phyloP scores from a whole-genome alignment of 805 yeast species.

The Starmerella lactis-condensi region DNA sequence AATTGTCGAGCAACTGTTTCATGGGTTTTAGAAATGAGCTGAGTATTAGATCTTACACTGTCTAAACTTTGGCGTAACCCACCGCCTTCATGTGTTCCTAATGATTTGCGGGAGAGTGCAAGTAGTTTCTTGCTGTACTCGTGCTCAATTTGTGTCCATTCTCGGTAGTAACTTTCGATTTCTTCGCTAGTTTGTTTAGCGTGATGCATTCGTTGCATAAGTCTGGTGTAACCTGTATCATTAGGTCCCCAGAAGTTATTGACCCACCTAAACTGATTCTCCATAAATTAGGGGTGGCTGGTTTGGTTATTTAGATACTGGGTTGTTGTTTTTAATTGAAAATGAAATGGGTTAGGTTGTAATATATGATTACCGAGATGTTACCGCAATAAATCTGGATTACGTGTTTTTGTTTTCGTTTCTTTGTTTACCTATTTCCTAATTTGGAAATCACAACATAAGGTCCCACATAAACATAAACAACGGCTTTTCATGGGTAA shows the following conservation, averaged over 20 bases:
- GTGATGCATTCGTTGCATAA: conserved; percentile 39
- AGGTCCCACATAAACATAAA: too few species aligned
- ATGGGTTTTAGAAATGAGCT: conserved; percentile 40
- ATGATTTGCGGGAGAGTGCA: conserved; percentile 31
- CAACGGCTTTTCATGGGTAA: too few species aligned
- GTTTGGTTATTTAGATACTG: not conserved
- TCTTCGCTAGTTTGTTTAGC: conserved; percentile 42
- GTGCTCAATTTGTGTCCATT: conserved; percentile 43
- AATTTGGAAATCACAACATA: conserved; percentile 1
- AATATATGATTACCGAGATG: not conserved
- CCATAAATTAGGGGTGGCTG: conserved; percentile 4
- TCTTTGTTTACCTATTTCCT: conserved; percentile 1
- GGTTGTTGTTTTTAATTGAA: not conserved
- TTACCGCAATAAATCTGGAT: too few species aligned
- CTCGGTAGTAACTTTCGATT: conserved; percentile 32
- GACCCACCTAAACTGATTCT: conserved; percentile 16
- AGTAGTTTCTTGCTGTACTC: conserved; percentile 45
- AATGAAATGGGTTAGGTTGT: not conserved
- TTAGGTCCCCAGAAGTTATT: conserved; percentile 36
- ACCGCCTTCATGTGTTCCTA: conserved; percentile 45
- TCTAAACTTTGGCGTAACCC: conserved; percentile 42
- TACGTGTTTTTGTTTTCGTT: not conserved
- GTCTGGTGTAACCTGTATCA: conserved; percentile 37
- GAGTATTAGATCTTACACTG: conserved; percentile 38
- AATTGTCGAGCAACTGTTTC: conserved; percentile 33